Evolutionary conservation across 1,139 yeast genomes (phyloP).

Genomic region (Sugiyamaella sp.): DNA sequence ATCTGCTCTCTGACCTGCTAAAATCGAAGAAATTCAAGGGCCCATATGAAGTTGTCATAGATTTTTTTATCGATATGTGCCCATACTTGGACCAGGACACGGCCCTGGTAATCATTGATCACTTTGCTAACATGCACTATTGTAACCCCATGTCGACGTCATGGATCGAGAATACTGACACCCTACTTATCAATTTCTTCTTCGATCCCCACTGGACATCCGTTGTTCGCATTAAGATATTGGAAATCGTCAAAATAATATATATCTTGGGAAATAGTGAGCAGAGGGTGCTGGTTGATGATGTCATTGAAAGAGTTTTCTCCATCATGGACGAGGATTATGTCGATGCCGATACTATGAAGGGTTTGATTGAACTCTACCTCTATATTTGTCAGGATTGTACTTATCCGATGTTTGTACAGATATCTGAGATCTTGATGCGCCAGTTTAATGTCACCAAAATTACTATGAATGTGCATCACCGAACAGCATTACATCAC

Average conservation of each 20-base stretch:
- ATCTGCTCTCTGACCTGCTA: conserved; percentile 28
- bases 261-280: conserved; percentile 36
- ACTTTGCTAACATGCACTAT: conserved; percentile 53
- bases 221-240: conserved; percentile 47
- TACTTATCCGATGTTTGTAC: conserved; percentile 22
- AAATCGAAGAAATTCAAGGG: conserved; percentile 43
- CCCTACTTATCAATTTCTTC: conserved; percentile 54
- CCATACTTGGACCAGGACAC: conserved; percentile 46
- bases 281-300: conserved; percentile 26
- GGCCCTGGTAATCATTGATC: conserved; percentile 49
- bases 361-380: conserved; percentile 41
- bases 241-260: conserved; percentile 51
- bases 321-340: conserved; percentile 26
- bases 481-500: conserved; percentile 1
- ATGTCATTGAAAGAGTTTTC: conserved; percentile 30
- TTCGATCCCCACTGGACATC: conserved; percentile 40
- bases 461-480: not conserved
- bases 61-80: conserved; percentile 49
- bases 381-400: conserved; percentile 28
- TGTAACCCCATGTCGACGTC: conserved; percentile 58
- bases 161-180: conserved; percentile 56
- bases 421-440: conserved; percentile 26
- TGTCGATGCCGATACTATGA: conserved; percentile 45
- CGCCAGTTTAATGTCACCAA: conserved; percentile 21
- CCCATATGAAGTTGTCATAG: conserved; percentile 51